Evolutionary conservation across 352 stramenopile genomes (phyloP).

Genomic region (Phytopythium litorale): DNA sequence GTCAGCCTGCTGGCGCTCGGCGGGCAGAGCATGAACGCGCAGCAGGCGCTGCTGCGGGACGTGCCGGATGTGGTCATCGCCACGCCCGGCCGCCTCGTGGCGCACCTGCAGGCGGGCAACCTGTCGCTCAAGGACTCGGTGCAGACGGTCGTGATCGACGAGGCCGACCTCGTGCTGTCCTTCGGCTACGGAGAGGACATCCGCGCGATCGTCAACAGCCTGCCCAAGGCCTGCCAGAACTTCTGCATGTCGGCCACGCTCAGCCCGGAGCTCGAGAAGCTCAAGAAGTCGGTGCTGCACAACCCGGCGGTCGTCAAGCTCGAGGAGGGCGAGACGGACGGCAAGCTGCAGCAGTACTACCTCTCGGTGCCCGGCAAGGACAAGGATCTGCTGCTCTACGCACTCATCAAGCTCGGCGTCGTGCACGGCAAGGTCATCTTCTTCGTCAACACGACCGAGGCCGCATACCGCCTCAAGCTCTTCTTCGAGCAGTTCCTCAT

Average conservation of each 20-base stretch:
- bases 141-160: conserved; percentile 97
- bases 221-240: conserved; percentile 98
- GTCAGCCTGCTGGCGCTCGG: conserved; percentile 91
- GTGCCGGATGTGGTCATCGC: conserved; percentile 92
- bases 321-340: conserved; percentile 88
- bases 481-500: conserved; percentile 99
- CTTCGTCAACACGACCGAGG: conserved; percentile 97
- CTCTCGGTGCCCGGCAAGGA: conserved; percentile 84
- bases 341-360: conserved; percentile 96
- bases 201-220: conserved; percentile 89
- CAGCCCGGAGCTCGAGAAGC: conserved; percentile 93
- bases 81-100: conserved; percentile 93
- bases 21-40: conserved; percentile 86
- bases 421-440: conserved; percentile 98
- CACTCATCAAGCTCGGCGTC: conserved; percentile 97
- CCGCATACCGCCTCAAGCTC: conserved; percentile 96
- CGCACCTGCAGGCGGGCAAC: conserved; percentile 78
- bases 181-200: conserved; percentile 95
- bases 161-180: conserved; percentile 98
- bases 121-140: conserved; percentile 88
- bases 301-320: conserved; percentile 97
- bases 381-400: conserved; percentile 98
- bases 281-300: conserved; percentile 97
- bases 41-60: conserved; percentile 84
- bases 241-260: conserved; percentile 99